Conservation (phyloP, 2,329 filamentous ascomycete species). For the Scytalidium lignicola region DNA sequence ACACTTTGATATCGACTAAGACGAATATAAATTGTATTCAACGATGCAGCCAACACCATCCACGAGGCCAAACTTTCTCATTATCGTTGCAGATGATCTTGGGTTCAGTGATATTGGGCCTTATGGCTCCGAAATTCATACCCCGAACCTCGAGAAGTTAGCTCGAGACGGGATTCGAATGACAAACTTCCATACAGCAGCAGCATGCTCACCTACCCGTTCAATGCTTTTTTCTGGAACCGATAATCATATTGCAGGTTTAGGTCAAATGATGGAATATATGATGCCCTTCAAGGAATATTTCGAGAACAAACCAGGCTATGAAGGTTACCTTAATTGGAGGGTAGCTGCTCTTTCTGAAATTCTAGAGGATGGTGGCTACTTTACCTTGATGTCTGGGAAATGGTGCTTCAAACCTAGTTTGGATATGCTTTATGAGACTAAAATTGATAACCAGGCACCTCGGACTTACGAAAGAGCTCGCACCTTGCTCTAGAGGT, state of each 20-base stretch:
- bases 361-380: conserved; percentile 44
- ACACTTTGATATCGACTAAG: too few species aligned
- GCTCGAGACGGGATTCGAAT: conserved; percentile 46
- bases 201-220: conserved; percentile 53
- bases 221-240: conserved; percentile 57
- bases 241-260: conserved; percentile 43
- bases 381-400: conserved; percentile 46
- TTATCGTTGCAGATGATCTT: conserved; percentile 39
- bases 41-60: not conserved
- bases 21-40: too few species aligned
- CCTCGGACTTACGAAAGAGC: conserved; percentile 44
- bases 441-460: conserved; percentile 28
- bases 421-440: too few species aligned
- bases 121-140: conserved; percentile 54
- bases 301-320: conserved; percentile 45
- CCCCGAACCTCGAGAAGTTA: conserved; percentile 49
- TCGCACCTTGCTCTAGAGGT: conserved; percentile 43
- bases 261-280: conserved; percentile 44
- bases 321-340: conserved; percentile 50
- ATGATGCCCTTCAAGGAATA: conserved; percentile 9
- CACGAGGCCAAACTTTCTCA: conserved; percentile 34
- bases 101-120: conserved; percentile 39
- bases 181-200: conserved; percentile 53
- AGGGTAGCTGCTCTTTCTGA: conserved; percentile 45
- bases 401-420: conserved; percentile 44